phyloP scores from a whole-genome alignment of 176 grass and related monocot species.

The Pontederia crassipes region DNA sequence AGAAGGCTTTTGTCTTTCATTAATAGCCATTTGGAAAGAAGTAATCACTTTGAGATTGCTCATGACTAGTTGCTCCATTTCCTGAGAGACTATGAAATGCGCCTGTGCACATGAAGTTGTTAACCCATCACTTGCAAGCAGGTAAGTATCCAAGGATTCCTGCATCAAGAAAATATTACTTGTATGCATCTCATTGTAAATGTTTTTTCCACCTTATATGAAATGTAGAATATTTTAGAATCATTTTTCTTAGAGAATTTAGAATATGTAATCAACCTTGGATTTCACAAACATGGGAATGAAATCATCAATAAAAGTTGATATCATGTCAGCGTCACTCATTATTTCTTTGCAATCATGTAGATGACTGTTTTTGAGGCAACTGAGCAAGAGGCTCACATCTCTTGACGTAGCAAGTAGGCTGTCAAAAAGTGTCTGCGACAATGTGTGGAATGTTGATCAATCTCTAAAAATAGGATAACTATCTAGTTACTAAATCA shows the following conservation, averaged over 20 bases:
- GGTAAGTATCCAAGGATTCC: constrained; percentile 56
- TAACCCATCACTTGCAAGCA: constrained; percentile 41
- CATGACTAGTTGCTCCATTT: constrained; percentile 58
- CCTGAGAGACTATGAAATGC: constrained; percentile 41
- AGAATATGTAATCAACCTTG: constrained; percentile 42
- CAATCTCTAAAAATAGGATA: neutral
- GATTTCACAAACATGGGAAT: constrained; percentile 50
- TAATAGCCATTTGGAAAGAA: constrained; percentile 42
- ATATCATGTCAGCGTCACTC: constrained; percentile 36
- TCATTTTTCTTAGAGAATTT: too few species aligned
- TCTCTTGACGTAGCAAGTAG: constrained; percentile 57
- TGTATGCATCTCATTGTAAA: neutral
- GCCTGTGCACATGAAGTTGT: constrained; percentile 25
- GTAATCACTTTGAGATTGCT: constrained; percentile 41
- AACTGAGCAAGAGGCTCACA: constrained; percentile 50
- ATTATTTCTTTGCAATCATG: constrained; percentile 30
- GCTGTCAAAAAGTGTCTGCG: constrained; percentile 61
- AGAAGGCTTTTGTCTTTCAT: constrained; percentile 24
- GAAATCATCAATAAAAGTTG: constrained; percentile 48
- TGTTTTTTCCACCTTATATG: too few species aligned
- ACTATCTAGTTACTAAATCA: constrained; percentile 1
- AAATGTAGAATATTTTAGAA: too few species aligned
- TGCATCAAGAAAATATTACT: constrained; percentile 24
- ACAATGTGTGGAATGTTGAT: constrained; percentile 8
- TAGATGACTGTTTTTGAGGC: constrained; percentile 53